Percentiles rank a stretch among this genome's conserved stretches.
Conservation (phyloP, 805 yeast genomes). For the Dipodascus albidus region DNA sequence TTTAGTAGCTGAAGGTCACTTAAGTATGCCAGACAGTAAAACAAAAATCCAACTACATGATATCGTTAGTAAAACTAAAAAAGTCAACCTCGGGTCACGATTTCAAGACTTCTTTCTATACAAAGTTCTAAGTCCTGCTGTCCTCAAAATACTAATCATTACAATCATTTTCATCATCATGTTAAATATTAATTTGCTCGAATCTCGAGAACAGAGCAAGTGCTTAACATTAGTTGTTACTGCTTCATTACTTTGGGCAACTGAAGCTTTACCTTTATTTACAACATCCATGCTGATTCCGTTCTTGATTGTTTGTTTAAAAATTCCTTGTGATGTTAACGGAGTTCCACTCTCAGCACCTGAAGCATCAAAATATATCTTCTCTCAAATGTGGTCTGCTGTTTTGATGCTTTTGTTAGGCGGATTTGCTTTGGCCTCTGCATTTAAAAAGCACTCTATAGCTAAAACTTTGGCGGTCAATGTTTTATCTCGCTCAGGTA, state of each 20-base stretch:
- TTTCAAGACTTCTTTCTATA: slow-evolving; percentile 26
- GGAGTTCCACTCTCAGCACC: slow-evolving; percentile 44
- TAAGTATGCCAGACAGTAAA: slow-evolving; percentile 49
- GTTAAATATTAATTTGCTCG: slow-evolving; percentile 30
- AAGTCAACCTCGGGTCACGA: too few relatives aligned
- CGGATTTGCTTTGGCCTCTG: slow-evolving; percentile 93
- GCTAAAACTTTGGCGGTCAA: slow-evolving; percentile 78
- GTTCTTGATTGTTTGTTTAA: slow-evolving; percentile 58
- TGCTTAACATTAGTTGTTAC: slow-evolving; percentile 77
- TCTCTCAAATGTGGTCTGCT: slow-evolving; percentile 90
- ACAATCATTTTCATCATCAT: slow-evolving; percentile 36
- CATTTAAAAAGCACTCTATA: slow-evolving; percentile 78
- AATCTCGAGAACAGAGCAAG: slow-evolving; percentile 55
- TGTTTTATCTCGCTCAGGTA: slow-evolving; percentile 73
- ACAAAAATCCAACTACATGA: slow-evolving; percentile 18
- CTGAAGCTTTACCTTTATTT: slow-evolving; percentile 86
- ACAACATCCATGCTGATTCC: slow-evolving; percentile 83
- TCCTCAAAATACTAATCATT: slow-evolving; percentile 37
- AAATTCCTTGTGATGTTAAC: slow-evolving; percentile 51
- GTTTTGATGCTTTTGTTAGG: slow-evolving; percentile 83
- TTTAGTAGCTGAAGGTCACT: slow-evolving; percentile 81
- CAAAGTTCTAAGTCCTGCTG: slow-evolving; percentile 28
- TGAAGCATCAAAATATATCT: slow-evolving; percentile 67
- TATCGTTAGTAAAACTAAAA: slow-evolving; percentile 16
- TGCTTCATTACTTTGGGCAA: slow-evolving; percentile 88